Conservation (phyloP, 2,329 filamentous ascomycete species). For the Emmonsia crescens region DNA sequence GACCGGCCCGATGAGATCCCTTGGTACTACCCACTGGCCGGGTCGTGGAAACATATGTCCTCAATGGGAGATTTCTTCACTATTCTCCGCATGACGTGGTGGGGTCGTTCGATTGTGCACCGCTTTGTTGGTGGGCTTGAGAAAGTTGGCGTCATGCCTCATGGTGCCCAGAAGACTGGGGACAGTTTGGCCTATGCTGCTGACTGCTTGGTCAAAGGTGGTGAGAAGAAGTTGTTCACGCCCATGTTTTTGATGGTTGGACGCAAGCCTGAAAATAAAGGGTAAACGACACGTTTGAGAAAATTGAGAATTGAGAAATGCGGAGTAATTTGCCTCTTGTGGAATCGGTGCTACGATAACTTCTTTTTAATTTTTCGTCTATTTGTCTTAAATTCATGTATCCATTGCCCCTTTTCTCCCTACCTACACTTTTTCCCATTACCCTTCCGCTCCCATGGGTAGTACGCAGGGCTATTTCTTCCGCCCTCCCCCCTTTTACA, state of each 20-base stretch:
- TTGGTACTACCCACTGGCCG: constrained; percentile 90
- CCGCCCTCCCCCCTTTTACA: too few species aligned
- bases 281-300: neutral
- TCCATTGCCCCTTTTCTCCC: neutral
- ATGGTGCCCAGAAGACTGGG: constrained; percentile 87
- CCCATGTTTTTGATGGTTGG: constrained; percentile 98
- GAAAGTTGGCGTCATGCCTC: constrained; percentile 61
- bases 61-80: constrained; percentile 70
- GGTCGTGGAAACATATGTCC: constrained; percentile 73
- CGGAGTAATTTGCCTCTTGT: neutral
- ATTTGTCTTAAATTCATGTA: neutral
- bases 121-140: constrained; percentile 68
- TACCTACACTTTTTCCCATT: neutral
- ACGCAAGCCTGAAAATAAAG: constrained; percentile 56
- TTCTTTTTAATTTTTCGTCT: neutral
- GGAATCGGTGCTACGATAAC: neutral
- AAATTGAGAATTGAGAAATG: neutral
- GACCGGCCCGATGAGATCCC: constrained; percentile 62
- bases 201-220: constrained; percentile 79
- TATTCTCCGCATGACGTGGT: constrained; percentile 78
- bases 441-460: too few species aligned
- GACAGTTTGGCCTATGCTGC: constrained; percentile 73
- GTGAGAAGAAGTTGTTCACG: constrained; percentile 83
- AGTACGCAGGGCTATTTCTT: too few species aligned
- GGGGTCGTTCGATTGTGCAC: constrained; percentile 66